Conservation (phyloP, 176 grass and related monocot species). For the Rhipidocladum racemiflorum region DNA sequence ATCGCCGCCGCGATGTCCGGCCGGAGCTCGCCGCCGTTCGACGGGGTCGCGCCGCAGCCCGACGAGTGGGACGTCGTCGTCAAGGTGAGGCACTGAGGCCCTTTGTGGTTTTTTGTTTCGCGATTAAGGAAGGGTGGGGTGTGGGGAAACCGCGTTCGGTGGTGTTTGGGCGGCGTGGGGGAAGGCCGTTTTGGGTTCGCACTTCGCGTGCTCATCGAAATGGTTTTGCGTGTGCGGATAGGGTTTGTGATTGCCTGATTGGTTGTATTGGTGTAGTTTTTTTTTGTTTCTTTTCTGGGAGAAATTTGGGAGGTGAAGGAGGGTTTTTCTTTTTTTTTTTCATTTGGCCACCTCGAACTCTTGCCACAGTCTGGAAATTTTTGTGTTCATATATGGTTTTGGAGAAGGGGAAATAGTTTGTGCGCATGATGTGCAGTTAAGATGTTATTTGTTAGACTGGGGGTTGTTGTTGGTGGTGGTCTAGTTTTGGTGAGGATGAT, state of each 20-base stretch:
- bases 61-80: slow-evolving; percentile 53
- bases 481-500: neutral
- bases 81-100: slow-evolving; percentile 38
- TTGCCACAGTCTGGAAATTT: neutral
- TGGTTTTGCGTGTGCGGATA: neutral
- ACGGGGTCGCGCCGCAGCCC: slow-evolving; percentile 19
- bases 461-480: neutral
- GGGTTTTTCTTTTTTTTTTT: neutral
- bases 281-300: neutral
- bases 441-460: neutral
- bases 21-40: slow-evolving; percentile 28
- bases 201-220: neutral
- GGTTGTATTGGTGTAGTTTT: neutral
- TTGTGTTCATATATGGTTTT: neutral
- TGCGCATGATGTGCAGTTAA: neutral
- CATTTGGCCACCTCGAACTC: neutral
- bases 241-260: neutral
- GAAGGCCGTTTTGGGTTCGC: neutral
- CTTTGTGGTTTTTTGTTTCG: neutral
- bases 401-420: neutral
- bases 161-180: neutral
- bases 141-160: neutral
- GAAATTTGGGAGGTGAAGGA: neutral
- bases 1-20: slow-evolving; percentile 47
- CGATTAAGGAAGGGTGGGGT: neutral